Conservation (phyloP, 768 basidiomycete species). For the Amyloporia xantha region DNA sequence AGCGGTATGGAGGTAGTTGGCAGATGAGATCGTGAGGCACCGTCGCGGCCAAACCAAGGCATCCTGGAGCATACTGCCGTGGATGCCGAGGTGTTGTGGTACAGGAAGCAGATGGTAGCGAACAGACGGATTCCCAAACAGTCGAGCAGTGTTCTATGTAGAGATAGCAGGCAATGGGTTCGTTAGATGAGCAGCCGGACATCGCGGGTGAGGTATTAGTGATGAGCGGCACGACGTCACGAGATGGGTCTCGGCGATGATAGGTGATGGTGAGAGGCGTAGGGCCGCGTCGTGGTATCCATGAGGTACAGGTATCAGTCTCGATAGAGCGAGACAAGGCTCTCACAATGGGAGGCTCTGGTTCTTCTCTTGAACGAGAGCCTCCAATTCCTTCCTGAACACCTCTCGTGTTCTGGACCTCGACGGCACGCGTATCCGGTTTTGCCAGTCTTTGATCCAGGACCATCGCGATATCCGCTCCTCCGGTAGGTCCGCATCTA, state of each 20-base stretch:
- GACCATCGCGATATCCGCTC: constrained; percentile 44
- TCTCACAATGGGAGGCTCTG: constrained; percentile 17
- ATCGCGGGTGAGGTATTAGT: not conserved
- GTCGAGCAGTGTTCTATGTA: not conserved
- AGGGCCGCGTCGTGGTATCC: constrained; percentile 5
- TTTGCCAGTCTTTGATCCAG: constrained; percentile 67
- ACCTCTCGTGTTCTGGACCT: constrained; percentile 41
- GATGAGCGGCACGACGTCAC: not conserved
- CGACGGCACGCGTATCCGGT: constrained; percentile 49
- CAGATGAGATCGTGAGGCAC: not conserved
- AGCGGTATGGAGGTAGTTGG: not conserved
- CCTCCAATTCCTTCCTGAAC: constrained; percentile 39
- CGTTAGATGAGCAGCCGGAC: not conserved
- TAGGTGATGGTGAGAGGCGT: not conserved
- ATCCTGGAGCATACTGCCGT: too few relatives aligned
- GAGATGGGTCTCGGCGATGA: not conserved
- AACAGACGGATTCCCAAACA: not conserved
- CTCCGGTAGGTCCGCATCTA: constrained; percentile 9
- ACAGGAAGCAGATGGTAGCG: not conserved
- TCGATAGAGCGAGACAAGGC: not conserved
- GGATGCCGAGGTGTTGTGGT: not conserved
- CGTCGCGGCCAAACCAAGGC: not conserved
- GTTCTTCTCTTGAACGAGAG: constrained; percentile 51
- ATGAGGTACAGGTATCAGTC: constrained; percentile 1
- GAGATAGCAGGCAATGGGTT: not conserved